Conservation (phyloP, 352 stramenopile species). For the Phytophthora sojae region DNA sequence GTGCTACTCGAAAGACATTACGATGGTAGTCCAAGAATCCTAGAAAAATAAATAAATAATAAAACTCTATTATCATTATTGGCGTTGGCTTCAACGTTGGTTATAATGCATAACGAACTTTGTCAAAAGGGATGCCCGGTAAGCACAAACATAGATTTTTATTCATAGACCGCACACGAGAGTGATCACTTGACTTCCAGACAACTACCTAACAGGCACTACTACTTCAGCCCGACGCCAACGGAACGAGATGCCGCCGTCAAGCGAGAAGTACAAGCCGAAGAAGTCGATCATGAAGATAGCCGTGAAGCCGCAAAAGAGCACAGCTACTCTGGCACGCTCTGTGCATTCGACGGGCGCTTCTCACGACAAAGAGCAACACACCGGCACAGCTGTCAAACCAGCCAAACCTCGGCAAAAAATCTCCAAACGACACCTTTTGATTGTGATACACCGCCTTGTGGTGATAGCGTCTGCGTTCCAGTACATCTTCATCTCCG, state of each 20-base stretch:
- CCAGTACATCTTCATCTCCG: constrained; percentile 2
- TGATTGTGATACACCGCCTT: not conserved
- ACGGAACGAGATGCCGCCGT: not conserved
- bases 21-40: not conserved
- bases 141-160: too few relatives aligned
- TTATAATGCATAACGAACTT: too few relatives aligned
- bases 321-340: not conserved
- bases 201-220: not conserved
- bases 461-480: not conserved
- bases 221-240: not conserved
- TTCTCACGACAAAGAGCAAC: not conserved
- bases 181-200: not conserved
- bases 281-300: not conserved
- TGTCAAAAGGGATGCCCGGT: too few relatives aligned
- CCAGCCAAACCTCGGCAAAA: not conserved
- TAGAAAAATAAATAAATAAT: not conserved
- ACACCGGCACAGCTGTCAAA: not conserved
- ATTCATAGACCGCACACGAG: too few relatives aligned
- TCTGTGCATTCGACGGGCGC: not conserved
- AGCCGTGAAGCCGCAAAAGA: not conserved
- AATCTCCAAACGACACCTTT: not conserved
- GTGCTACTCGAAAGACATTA: constrained; percentile 6
- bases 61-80: too few relatives aligned
- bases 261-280: not conserved
- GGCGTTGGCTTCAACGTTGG: too few relatives aligned